A percentile compares a stretch with the other conserved stretches of the same genome.
Evolutionary conservation across 2,329 filamentous ascomycete genomes (phyloP).

Genomic region (Aspergillus puulaauensis): DNA sequence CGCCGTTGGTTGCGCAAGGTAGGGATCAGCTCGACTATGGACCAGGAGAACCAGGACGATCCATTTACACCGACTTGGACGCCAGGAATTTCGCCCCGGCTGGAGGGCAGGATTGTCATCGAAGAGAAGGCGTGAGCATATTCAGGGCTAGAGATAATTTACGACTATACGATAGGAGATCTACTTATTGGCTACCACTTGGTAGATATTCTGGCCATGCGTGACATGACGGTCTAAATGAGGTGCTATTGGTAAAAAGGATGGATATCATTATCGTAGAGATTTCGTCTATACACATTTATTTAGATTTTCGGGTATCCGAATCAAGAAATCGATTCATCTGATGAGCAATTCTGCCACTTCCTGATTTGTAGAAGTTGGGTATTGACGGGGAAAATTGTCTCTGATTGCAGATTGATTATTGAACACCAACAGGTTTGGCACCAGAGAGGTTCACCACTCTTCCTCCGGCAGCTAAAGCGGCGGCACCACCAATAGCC

Average conservation of each 20-base stretch:
- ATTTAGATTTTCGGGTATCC: neutral
- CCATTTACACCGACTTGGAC: constrained; percentile 71
- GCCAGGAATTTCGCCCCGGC: constrained; percentile 70
- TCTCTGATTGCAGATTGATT: neutral
- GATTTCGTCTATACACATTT: neutral
- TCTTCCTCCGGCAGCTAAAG: constrained; percentile 46
- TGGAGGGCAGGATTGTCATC: constrained; percentile 71
- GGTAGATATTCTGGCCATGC: neutral
- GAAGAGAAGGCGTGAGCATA: constrained; percentile 11
- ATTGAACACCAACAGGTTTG: constrained; percentile 48
- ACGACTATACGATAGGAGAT: neutral
- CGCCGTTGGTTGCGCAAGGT: constrained; percentile 71
- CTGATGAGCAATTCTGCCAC: too few relatives aligned
- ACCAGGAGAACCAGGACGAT: constrained; percentile 55
- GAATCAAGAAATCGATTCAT: neutral
- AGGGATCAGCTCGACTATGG: constrained; percentile 55
- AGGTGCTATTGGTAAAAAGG: neutral
- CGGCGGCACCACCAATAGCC: constrained; percentile 14
- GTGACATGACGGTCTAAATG: neutral
- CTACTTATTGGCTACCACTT: neutral
- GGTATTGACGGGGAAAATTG: neutral
- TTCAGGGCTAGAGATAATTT: neutral
- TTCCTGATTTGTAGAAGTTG: neutral
- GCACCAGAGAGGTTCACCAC: constrained; percentile 60
- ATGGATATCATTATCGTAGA: neutral